phyloP scores from a whole-genome alignment of 129 eudicot species.

The Pseudognaphalium luteoalbum region DNA sequence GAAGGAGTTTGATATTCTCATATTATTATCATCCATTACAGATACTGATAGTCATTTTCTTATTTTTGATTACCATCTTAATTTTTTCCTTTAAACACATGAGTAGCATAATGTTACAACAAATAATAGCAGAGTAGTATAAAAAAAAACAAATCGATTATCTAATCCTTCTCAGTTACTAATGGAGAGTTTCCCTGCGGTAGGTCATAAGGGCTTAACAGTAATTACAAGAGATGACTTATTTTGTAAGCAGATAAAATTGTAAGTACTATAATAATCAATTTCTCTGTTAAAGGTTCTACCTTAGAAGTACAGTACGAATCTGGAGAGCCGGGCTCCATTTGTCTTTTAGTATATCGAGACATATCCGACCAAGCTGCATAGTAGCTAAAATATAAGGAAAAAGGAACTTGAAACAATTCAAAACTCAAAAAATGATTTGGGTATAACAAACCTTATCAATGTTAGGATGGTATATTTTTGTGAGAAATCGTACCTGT shows the following conservation, averaged over 20 bases:
- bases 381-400: slow-evolving; percentile 5
- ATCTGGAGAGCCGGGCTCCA: slow-evolving; percentile 99
- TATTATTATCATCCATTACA: not conserved
- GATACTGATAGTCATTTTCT: not conserved
- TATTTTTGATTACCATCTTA: not conserved
- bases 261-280: not conserved
- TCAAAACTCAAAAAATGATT: not conserved
- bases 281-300: not conserved
- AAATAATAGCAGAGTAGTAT: not conserved
- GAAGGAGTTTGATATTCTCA: not conserved
- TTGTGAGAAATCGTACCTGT: slow-evolving; percentile 97
- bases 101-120: not conserved
- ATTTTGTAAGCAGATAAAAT: not conserved
- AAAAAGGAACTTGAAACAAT: slow-evolving; percentile 10
- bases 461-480: slow-evolving; percentile 94
- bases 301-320: slow-evolving; percentile 91
- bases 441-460: slow-evolving; percentile 63
- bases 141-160: not conserved
- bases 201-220: not conserved
- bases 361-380: slow-evolving; percentile 98
- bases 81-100: not conserved
- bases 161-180: not conserved
- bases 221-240: not conserved
- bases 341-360: slow-evolving; percentile 94
- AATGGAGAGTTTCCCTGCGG: not conserved